Conservation (phyloP, 805 yeast species). For the Wickerhamomyces mucosus region DNA sequence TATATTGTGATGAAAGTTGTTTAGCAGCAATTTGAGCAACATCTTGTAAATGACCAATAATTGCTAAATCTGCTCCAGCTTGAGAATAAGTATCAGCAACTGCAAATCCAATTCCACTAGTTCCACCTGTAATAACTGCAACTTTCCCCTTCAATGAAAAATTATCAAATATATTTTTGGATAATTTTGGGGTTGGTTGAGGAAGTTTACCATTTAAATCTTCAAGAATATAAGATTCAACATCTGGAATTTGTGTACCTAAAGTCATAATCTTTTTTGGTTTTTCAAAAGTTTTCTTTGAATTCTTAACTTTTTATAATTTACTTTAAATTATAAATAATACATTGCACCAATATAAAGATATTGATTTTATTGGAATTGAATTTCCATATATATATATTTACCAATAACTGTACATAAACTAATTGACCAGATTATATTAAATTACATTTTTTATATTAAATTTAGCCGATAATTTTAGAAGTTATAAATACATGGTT, state of each 20-base stretch:
- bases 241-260: too few species aligned
- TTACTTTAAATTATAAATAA: too few species aligned
- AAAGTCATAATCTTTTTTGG: not conserved
- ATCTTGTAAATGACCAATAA: constrained; percentile 21
- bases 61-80: constrained; percentile 77
- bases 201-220: constrained; percentile 34
- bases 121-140: constrained; percentile 79
- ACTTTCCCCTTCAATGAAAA: constrained; percentile 76
- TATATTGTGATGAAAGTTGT: constrained; percentile 44
- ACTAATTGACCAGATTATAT: too few species aligned
- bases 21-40: constrained; percentile 50
- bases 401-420: too few species aligned
- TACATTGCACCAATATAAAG: too few species aligned
- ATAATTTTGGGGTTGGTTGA: constrained; percentile 39
- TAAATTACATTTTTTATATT: too few species aligned
- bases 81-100: constrained; percentile 79
- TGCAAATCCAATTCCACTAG: constrained; percentile 74
- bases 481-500: too few species aligned
- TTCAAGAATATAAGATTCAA: constrained; percentile 19
- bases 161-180: constrained; percentile 49
- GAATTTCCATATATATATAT: too few species aligned
- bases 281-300: too few species aligned
- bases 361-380: too few species aligned
- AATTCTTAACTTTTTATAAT: too few species aligned
- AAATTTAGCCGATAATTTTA: too few species aligned